A percentile compares a stretch with the other conserved stretches of the same genome.
phyloP scores from a whole-genome alignment of 371 early-diverging fungal genomes.

The Mucor piriformis region DNA sequence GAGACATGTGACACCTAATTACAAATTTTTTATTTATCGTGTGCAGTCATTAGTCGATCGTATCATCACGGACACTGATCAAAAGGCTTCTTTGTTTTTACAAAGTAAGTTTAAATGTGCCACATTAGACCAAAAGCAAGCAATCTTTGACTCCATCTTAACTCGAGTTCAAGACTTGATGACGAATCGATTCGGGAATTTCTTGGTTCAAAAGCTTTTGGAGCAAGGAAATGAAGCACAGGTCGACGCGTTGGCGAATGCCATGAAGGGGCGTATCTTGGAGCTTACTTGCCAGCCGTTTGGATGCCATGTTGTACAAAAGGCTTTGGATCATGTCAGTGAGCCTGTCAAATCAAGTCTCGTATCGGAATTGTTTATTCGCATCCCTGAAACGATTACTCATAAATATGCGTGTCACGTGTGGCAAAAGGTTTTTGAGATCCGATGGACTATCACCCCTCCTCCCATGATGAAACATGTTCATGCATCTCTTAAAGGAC shows the following conservation, averaged over 20 bases:
- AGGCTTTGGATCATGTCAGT: constrained; percentile 67
- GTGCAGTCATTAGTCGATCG: constrained; percentile 58
- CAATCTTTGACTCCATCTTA: constrained; percentile 64
- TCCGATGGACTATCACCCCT: constrained; percentile 55
- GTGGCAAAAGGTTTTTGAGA: constrained; percentile 80
- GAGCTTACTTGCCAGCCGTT: constrained; percentile 73
- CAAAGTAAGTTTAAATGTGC: constrained; percentile 74
- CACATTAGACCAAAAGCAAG: constrained; percentile 52
- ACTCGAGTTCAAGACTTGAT: constrained; percentile 62
- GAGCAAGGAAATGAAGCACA: constrained; percentile 69
- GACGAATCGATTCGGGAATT: constrained; percentile 82
- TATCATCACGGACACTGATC: constrained; percentile 74
- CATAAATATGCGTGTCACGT: constrained; percentile 83
- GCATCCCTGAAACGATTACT: constrained; percentile 71
- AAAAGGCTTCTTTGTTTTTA: constrained; percentile 75
- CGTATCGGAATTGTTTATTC: constrained; percentile 64
- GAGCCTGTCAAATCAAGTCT: constrained; percentile 61
- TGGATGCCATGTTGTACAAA: constrained; percentile 83
- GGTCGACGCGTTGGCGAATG: constrained; percentile 53
- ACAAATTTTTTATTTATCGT: not conserved
- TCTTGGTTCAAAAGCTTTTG: constrained; percentile 73
- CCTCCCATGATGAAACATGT: constrained; percentile 64
- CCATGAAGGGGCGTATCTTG: constrained; percentile 68
- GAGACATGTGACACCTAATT: not conserved
- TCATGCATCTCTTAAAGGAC: constrained; percentile 57